These are phyloP conservation scores for Hypoxylon sp. DNA, from an alignment of 2,329 filamentous ascomycete genomes.

Conservation along the genomic window DNA sequence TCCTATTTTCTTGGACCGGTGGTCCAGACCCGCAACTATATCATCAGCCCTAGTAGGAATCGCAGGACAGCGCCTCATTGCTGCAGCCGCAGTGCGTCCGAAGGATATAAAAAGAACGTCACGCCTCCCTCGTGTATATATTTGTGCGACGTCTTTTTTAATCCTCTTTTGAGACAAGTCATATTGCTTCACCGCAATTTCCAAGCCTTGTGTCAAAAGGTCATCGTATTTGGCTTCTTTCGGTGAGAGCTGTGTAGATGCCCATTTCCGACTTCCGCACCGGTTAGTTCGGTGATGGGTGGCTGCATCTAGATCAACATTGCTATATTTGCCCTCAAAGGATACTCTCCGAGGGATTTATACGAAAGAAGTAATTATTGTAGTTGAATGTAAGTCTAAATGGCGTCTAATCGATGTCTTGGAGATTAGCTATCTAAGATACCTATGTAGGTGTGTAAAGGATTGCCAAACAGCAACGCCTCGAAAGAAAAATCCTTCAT, in stretches of 20 bases:
- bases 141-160: neutral
- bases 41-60: neutral
- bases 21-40: neutral
- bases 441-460: neutral
- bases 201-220: neutral
- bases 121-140: constrained; percentile 9
- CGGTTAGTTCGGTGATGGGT: neutral
- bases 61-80: constrained; percentile 4
- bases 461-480: neutral
- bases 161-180: constrained; percentile 1
- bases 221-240: neutral
- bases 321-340: neutral
- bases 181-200: constrained; percentile 3
- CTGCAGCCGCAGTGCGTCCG: constrained; percentile 1
- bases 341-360: neutral
- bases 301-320: neutral
- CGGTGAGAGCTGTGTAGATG: neutral
- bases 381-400: neutral
- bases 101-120: constrained; percentile 8
- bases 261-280: neutral
- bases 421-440: neutral
- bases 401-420: neutral
- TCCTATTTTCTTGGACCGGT: neutral
- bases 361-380: neutral
- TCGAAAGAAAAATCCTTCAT: neutral